Conservation (phyloP, 345 rosid genomes). For the Cochlearia excelsa region DNA sequence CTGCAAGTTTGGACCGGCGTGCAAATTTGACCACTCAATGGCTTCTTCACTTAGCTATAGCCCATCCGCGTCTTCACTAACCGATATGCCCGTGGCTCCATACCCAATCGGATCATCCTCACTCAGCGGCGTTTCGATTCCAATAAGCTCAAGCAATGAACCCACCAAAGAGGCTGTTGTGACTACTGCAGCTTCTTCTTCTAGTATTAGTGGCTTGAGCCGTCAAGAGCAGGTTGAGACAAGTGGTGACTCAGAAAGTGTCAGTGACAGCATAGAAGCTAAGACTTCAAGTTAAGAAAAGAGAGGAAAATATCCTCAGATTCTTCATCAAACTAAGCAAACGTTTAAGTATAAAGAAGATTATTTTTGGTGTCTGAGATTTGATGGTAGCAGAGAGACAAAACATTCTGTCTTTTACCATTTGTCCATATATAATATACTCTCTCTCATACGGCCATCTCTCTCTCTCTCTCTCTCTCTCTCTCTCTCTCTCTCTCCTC, state of each 20-base stretch:
- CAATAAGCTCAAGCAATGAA: constrained; percentile 56
- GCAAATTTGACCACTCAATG: constrained; percentile 86
- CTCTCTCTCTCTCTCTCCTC: neutral
- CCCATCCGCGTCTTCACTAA: constrained; percentile 85
- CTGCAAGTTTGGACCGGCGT: constrained; percentile 73
- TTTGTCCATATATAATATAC: constrained; percentile 31
- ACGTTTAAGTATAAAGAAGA: constrained; percentile 24
- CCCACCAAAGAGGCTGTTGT: constrained; percentile 45
- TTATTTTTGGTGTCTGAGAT: constrained; percentile 39
- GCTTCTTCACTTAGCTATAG: constrained; percentile 63
- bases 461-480: neutral
- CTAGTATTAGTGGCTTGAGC: constrained; percentile 25
- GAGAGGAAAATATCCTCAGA: constrained; percentile 16
- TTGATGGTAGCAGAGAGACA: constrained; percentile 36
- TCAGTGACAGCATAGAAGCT: constrained; percentile 36
- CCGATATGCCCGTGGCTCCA: constrained; percentile 90
- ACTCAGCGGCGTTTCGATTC: constrained; percentile 39
- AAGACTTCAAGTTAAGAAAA: constrained; percentile 28
- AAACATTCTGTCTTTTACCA: constrained; percentile 23
- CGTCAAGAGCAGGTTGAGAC: constrained; percentile 48
- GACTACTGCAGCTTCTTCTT: constrained; percentile 35
- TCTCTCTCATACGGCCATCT: constrained; percentile 36
- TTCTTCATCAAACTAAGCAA: constrained; percentile 31
- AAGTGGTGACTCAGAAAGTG: constrained; percentile 46
- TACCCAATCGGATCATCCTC: constrained; percentile 73